Evolutionary conservation across 163 green algal species (phyloP).

Genomic region (Prototheca cutis): DNA sequence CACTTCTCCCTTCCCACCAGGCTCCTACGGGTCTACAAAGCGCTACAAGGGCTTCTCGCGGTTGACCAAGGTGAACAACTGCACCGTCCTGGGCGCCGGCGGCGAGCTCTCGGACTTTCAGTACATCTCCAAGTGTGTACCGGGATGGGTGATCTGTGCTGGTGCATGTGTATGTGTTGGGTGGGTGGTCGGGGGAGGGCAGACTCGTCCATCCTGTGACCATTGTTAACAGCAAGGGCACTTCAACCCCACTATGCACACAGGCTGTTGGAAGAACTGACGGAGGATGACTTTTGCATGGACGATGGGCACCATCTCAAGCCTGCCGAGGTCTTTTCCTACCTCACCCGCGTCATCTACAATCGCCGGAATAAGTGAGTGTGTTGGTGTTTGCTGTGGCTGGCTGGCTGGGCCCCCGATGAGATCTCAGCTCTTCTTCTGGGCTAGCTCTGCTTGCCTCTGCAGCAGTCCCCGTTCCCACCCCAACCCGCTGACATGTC

Average conservation of each 20-base stretch:
- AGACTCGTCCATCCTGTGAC: too few species aligned
- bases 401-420: too few species aligned
- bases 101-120: conserved; percentile 94
- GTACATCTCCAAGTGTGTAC: conserved; percentile 61
- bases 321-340: conserved; percentile 75
- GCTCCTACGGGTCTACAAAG: conserved; percentile 88
- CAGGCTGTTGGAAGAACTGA: conserved; percentile 80
- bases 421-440: too few species aligned
- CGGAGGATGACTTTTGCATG: conserved; percentile 72
- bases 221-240: too few species aligned
- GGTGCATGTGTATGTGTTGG: too few species aligned
- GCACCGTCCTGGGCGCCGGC: conserved; percentile 66
- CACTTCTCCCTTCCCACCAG: too few species aligned
- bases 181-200: too few species aligned
- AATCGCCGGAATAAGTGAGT: conserved; percentile 77
- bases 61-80: conserved; percentile 65
- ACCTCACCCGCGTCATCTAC: conserved; percentile 93
- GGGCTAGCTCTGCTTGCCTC: neutral
- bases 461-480: neutral
- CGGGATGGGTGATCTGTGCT: neutral
- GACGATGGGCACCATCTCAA: conserved; percentile 63
- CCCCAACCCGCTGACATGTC: too few species aligned
- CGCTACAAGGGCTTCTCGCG: conserved; percentile 92
- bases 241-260: too few species aligned
- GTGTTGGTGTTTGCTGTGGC: too few species aligned